Conservation (phyloP, 768 basidiomycete genomes). For the Lentinula detonsa region DNA sequence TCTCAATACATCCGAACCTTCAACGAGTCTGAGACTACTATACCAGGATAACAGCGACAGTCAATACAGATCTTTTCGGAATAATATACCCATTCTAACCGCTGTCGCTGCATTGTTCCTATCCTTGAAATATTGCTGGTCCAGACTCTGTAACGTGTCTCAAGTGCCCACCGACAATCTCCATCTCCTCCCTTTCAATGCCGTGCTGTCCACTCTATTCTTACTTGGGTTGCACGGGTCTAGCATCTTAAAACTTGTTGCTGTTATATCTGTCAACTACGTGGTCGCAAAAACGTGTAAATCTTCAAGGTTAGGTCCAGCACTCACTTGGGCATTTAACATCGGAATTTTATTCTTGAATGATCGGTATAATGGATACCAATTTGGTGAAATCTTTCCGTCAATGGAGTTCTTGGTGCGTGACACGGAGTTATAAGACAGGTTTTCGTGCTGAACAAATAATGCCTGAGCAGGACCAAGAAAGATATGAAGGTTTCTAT, state of each 20-base stretch:
- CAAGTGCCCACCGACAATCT: conserved; percentile 15
- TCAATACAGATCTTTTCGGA: conserved; percentile 86
- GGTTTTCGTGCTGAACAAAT: conserved; percentile 1
- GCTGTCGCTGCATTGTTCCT: conserved; percentile 47
- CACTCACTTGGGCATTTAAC: conserved; percentile 78
- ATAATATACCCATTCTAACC: conserved; percentile 64
- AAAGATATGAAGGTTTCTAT: conserved; percentile 65
- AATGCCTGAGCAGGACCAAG: conserved; percentile 32
- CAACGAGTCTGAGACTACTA: not conserved
- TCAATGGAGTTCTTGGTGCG: conserved; percentile 49
- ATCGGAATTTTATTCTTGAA: conserved; percentile 67
- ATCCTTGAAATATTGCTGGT: conserved; percentile 45
- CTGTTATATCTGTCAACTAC: conserved; percentile 70
- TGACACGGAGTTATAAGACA: not conserved
- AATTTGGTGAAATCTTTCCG: conserved; percentile 50
- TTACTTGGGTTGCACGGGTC: conserved; percentile 76
- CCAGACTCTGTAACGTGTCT: conserved; percentile 16
- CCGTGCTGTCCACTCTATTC: conserved; percentile 47
- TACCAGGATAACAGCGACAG: conserved; percentile 85
- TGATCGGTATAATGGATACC: conserved; percentile 71
- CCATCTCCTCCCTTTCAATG: conserved; percentile 49
- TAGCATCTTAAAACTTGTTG: conserved; percentile 69
- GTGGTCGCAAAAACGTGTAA: conserved; percentile 42
- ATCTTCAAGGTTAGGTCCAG: conserved; percentile 38
- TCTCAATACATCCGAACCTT: not conserved